phyloP scores from a whole-genome alignment of 2,329 filamentous ascomycete genomes.

The Diatrype stigma region DNA sequence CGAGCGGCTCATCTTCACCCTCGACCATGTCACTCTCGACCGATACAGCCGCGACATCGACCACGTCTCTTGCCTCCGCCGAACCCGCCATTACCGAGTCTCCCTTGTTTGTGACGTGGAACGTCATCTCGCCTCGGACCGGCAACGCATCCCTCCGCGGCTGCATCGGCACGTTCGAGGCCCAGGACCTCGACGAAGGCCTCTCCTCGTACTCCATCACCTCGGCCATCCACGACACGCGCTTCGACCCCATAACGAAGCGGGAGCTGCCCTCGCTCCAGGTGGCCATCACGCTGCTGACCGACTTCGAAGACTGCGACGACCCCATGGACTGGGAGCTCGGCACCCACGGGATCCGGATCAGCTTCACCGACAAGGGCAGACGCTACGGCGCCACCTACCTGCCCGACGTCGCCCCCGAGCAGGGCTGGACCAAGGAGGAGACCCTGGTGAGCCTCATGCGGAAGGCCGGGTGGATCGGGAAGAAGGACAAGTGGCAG shows the following conservation, averaged over 20 bases:
- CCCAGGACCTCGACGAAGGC: conserved; percentile 67
- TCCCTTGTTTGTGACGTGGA: conserved; percentile 95
- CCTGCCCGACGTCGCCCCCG: conserved; percentile 81
- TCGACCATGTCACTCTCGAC: conserved; percentile 32
- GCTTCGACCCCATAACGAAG: conserved; percentile 53
- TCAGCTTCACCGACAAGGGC: conserved; percentile 73
- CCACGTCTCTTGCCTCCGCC: conserved; percentile 33
- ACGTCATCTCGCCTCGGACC: conserved; percentile 56
- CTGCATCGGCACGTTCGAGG: conserved; percentile 93
- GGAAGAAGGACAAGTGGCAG: conserved; percentile 73
- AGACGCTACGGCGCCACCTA: conserved; percentile 82
- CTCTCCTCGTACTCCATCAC: conserved; percentile 78
- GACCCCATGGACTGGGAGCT: conserved; percentile 81
- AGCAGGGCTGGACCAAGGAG: conserved; percentile 94
- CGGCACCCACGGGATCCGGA: conserved; percentile 80
- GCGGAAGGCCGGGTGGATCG: conserved; percentile 90
- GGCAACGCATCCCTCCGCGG: conserved; percentile 72
- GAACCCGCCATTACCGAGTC: conserved; percentile 41
- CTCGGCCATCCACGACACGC: conserved; percentile 63
- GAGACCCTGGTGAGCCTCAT: conserved; percentile 86
- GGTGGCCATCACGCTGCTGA: conserved; percentile 75
- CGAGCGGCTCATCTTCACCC: conserved; percentile 23
- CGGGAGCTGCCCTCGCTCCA: conserved; percentile 55
- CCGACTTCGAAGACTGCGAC: conserved; percentile 73
- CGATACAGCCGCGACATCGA: conserved; percentile 42